phyloP scores from a whole-genome alignment of 331 rosid genomes.

The Prunus yedoensis region DNA sequence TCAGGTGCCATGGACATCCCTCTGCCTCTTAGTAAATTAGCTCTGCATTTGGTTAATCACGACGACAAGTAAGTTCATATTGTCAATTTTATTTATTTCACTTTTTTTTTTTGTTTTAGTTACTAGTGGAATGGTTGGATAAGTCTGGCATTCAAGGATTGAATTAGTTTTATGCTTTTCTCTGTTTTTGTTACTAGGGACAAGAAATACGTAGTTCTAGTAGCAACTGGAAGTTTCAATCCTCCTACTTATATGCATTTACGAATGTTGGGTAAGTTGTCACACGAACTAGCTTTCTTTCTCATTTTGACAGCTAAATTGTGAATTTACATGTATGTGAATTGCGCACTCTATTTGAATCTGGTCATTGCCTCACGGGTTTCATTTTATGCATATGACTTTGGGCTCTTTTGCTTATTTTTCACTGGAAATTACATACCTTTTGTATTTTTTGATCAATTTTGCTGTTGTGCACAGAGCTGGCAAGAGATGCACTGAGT shows the following conservation, averaged over 20 bases:
- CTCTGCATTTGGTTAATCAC: slow-evolving; percentile 38
- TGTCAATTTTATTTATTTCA: not conserved
- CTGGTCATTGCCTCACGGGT: not conserved
- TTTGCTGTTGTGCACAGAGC: slow-evolving; percentile 45
- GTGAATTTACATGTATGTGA: not conserved
- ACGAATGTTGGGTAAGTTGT: slow-evolving; percentile 79
- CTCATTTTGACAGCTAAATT: not conserved
- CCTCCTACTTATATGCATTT: slow-evolving; percentile 98
- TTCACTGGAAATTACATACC: not conserved
- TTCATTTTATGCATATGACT: not conserved
- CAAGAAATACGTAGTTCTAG: slow-evolving; percentile 62
- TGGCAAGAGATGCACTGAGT: slow-evolving; percentile 75
- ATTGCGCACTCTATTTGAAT: not conserved
- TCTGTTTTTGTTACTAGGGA: slow-evolving; percentile 29
- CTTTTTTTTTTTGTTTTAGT: not conserved
- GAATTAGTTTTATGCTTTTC: too few species aligned
- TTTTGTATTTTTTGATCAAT: not conserved
- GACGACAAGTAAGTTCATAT: slow-evolving; percentile 46
- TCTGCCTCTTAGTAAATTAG: slow-evolving; percentile 57
- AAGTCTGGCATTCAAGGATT: not conserved
- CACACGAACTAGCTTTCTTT: not conserved
- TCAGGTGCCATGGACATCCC: slow-evolving; percentile 52
- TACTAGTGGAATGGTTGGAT: not conserved
- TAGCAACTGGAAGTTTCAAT: slow-evolving; percentile 94
- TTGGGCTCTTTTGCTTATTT: not conserved